Evolutionary conservation across 2,329 filamentous ascomycete genomes (phyloP).

Genomic region (Tolypocladium paradoxum): DNA sequence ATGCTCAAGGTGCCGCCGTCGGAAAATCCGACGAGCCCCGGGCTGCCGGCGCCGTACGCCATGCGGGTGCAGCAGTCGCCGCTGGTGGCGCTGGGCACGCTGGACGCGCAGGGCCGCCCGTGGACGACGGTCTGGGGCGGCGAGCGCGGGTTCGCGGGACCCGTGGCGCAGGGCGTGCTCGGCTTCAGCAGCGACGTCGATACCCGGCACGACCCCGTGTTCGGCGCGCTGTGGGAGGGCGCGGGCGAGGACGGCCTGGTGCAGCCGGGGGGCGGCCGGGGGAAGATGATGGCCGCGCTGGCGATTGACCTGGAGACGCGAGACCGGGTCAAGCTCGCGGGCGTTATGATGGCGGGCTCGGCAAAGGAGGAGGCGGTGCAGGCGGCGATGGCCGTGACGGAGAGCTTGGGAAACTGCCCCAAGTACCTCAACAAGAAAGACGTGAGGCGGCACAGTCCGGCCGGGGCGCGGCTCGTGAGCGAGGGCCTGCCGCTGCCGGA

Average conservation of each 20-base stretch:
- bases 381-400: conserved; percentile 57
- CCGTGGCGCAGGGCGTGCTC: conserved; percentile 51
- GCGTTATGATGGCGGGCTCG: conserved; percentile 53
- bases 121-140: conserved; percentile 80
- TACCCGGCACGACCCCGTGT: conserved; percentile 55
- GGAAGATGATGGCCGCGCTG: conserved; percentile 36
- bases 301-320: conserved; percentile 42
- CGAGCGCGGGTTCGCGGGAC: conserved; percentile 52
- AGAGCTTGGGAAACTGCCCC: conserved; percentile 72
- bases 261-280: conserved; percentile 25
- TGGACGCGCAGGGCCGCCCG: conserved; percentile 53
- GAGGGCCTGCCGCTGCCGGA: conserved; percentile 33
- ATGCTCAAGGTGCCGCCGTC: conserved; percentile 44
- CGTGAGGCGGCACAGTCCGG: conserved; percentile 36
- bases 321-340: conserved; percentile 64
- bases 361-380: conserved; percentile 24
- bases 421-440: conserved; percentile 75
- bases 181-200: conserved; percentile 54
- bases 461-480: conserved; percentile 36
- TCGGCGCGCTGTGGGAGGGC: conserved; percentile 48
- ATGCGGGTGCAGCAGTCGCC: conserved; percentile 51
- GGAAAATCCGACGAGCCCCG: conserved; percentile 57
- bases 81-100: conserved; percentile 61
- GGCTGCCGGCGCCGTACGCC: conserved; percentile 50
- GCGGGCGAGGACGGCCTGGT: conserved; percentile 30